A percentile compares a stretch with the other conserved stretches of the same genome.
Evolutionary conservation across 1,139 yeast genomes (phyloP).

Genomic region (Blastobotrys proliferans): DNA sequence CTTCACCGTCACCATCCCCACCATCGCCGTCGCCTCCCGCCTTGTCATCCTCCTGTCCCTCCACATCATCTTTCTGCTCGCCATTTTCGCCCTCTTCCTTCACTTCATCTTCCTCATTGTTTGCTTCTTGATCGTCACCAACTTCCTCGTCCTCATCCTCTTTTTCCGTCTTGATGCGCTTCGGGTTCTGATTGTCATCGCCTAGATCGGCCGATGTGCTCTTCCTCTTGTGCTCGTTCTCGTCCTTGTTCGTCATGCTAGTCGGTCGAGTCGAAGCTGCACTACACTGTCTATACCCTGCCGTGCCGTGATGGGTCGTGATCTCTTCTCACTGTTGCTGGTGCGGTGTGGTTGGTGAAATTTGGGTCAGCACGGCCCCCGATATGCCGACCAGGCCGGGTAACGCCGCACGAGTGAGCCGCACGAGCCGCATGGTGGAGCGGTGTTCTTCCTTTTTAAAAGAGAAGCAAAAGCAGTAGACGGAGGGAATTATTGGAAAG

Average conservation of each 20-base stretch:
- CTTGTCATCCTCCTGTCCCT: slow-evolving; percentile 21
- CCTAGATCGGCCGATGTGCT: slow-evolving; percentile 11
- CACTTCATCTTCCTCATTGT: slow-evolving; percentile 33
- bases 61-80: slow-evolving; percentile 24
- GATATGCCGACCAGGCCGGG: too few species aligned
- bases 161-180: slow-evolving; percentile 19
- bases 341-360: too few species aligned
- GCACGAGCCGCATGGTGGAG: too few species aligned
- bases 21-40: slow-evolving; percentile 31
- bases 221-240: slow-evolving; percentile 8
- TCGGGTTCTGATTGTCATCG: slow-evolving; percentile 18
- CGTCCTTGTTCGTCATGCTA: slow-evolving; percentile 8
- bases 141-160: slow-evolving; percentile 18
- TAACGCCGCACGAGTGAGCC: too few species aligned
- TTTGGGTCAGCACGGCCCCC: too few species aligned
- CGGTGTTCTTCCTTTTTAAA: too few species aligned
- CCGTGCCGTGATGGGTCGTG: too few species aligned
- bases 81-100: slow-evolving; percentile 27
- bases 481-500: too few species aligned
- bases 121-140: slow-evolving; percentile 30
- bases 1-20: slow-evolving; percentile 29
- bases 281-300: too few species aligned
- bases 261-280: too few species aligned
- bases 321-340: too few species aligned
- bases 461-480: too few species aligned